Evolutionary conservation across 768 basidiomycete species (phyloP).

Genomic region (Pilatotrama ljubarskyi): DNA sequence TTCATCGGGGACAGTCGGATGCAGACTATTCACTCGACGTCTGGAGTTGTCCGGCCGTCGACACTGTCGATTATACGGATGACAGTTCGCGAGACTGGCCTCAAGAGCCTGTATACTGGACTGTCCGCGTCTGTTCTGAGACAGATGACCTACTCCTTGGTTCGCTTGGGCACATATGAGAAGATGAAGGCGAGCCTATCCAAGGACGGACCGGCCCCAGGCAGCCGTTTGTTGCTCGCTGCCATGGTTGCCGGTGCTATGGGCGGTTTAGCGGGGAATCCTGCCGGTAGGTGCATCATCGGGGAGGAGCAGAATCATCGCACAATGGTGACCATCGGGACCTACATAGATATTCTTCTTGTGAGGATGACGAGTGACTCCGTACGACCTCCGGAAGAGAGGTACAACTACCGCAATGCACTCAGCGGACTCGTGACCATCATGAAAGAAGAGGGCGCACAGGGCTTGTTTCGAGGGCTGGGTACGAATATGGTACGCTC

Average conservation of each 20-base stretch:
- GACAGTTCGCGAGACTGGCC: conserved; percentile 66
- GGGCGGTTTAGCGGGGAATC: conserved; percentile 85
- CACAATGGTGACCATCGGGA: neutral
- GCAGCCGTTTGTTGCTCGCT: conserved; percentile 56
- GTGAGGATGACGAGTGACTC: conserved; percentile 90
- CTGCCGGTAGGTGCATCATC: conserved; percentile 62
- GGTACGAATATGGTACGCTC: conserved; percentile 71
- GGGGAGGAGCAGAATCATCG: neutral
- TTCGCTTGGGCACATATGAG: conserved; percentile 82
- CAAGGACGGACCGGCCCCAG: conserved; percentile 50
- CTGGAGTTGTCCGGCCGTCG: conserved; percentile 56
- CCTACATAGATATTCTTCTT: conserved; percentile 59
- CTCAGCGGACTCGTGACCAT: conserved; percentile 67
- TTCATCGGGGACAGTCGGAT: conserved; percentile 56
- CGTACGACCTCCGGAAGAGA: conserved; percentile 67
- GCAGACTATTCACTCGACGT: conserved; percentile 61
- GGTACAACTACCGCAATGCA: conserved; percentile 81
- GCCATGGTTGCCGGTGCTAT: conserved; percentile 75
- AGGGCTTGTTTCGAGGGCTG: conserved; percentile 70
- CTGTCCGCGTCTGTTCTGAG: conserved; percentile 80
- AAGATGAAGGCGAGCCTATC: conserved; percentile 64
- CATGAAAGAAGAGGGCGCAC: conserved; percentile 66
- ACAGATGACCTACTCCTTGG: conserved; percentile 91
- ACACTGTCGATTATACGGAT: conserved; percentile 62
- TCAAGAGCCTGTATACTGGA: conserved; percentile 78